phyloP scores from a whole-genome alignment of 2,329 filamentous ascomycete species.

The Nemania bipapillata region DNA sequence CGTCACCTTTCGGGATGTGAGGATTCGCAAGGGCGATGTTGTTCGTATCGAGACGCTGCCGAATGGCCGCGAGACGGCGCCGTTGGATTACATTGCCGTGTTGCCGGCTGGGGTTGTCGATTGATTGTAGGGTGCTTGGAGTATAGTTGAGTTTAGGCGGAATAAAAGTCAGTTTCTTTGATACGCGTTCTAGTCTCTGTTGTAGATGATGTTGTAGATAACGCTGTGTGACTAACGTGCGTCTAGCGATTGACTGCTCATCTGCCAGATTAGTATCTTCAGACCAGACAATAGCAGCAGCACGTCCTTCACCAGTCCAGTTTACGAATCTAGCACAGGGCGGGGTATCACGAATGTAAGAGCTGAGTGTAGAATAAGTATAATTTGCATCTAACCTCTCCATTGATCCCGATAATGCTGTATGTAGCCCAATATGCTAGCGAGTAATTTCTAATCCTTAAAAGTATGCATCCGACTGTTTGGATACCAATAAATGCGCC shows the following conservation, averaged over 20 bases:
- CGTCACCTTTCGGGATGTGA: slow-evolving; percentile 60
- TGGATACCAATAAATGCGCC: background rate
- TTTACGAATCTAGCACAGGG: background rate
- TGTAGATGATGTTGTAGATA: too few relatives aligned
- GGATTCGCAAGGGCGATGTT: slow-evolving; percentile 46
- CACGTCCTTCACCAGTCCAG: background rate
- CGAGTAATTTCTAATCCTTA: background rate
- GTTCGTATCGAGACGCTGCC: slow-evolving; percentile 61
- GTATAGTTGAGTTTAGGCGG: background rate
- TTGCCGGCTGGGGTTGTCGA: slow-evolving; percentile 68
- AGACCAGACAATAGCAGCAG: background rate
- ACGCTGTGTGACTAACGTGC: background rate
- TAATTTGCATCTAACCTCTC: background rate
- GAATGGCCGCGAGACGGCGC: slow-evolving; percentile 70
- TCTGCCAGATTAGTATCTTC: background rate
- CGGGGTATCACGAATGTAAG: background rate
- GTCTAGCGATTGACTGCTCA: background rate
- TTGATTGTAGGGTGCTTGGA: slow-evolving; percentile 47
- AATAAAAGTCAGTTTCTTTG: background rate
- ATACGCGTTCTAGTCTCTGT: background rate
- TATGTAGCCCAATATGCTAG: background rate
- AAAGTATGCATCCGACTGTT: background rate
- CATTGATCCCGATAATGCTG: background rate
- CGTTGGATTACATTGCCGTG: slow-evolving; percentile 73
- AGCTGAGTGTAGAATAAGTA: background rate